Evolutionary conservation across 225 moss, liverwort and hornwort species (phyloP), one percentile per base, ranked within the genome.

Genomic region (Climacium dendroides): DNA sequence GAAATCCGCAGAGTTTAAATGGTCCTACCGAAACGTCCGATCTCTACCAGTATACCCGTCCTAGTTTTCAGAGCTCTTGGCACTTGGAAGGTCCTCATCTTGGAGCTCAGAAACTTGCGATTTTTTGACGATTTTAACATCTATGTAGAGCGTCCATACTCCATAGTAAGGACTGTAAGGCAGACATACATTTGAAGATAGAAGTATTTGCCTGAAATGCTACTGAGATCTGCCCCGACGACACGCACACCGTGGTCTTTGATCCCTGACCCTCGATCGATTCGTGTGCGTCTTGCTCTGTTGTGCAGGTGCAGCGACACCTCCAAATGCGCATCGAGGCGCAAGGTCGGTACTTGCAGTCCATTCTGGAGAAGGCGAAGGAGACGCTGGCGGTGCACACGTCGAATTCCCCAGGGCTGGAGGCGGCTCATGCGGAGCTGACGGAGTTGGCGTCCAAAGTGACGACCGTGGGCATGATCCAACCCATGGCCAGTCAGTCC

Each of bases 271-370:
- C 17, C 37, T 55, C 17, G 55, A 78, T 55, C 7, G 39, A 26
- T 78, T 37, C 39, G 17, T 57, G 55, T 57, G 37, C 78, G 26
- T 57, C 26, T 16, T 78, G 16, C 6, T 55, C 77, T 37, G 35
- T 26, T 78, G 37, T 24, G 57, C 39, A 97, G 97, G 96, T 99
- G 60, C 98, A 99, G 92, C 91, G 95, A 89, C 97, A 99, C 87
- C 93, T 99, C 15, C 98, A 99, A 85, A 91, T 96, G 81, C 97
- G 98, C 18, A 99, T 99, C 78, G 97, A 99, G 89, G 98, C 98
- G 19, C 98, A 99, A 85, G 98, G 98, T 8, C 95, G 95, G 62
- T 99, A 99, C 87, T 85, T 99, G 85, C 98, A 99, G 89, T 96
- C 97, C 29, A 99, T 99, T 77, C 80, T 99, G 90, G 97, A 99